Percentiles rank a stretch among this genome's conserved stretches.
Evolutionary conservation across 805 yeast species (phyloP).

Genomic region (baker's yeast (Saccharomyces cerevisiae)): DNA sequence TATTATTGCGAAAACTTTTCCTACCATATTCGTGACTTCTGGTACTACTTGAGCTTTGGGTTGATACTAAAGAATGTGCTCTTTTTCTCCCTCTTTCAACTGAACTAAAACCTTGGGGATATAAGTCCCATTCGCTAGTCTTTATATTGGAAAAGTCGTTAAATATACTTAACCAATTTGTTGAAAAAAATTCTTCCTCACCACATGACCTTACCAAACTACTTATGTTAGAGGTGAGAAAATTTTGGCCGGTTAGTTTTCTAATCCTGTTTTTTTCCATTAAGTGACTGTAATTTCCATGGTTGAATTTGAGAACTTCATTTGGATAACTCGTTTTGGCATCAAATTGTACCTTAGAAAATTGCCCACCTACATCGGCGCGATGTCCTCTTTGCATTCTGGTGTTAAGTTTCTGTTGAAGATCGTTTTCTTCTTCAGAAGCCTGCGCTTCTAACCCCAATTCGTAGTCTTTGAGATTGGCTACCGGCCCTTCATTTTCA

Average conservation of each 20-base stretch:
- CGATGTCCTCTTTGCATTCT: background rate
- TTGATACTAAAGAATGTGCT: conserved; percentile 7
- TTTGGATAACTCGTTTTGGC: conserved; percentile 7
- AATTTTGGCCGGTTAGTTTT: background rate
- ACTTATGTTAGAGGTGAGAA: background rate
- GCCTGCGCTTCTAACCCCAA: background rate
- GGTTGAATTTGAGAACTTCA: conserved; percentile 18
- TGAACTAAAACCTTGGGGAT: background rate
- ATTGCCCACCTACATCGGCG: background rate
- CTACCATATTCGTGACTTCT: conserved; percentile 25
- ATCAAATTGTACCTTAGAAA: background rate
- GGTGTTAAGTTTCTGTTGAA: background rate
- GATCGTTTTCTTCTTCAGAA: background rate
- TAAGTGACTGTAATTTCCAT: conserved; percentile 13
- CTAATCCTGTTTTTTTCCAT: conserved; percentile 14
- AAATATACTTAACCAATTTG: background rate
- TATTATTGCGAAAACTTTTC: conserved; percentile 3
- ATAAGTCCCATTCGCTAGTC: background rate
- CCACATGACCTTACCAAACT: background rate
- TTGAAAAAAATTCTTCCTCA: background rate
- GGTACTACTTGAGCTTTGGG: conserved; percentile 20
- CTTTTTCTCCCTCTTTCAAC: conserved; percentile 21
- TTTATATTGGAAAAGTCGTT: background rate
- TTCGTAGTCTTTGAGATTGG: background rate
- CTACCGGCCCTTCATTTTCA: conserved; percentile 4